Base-by-base conservation (phyloP, 805 yeast species). In the Phaffomyces antillensis region DNA sequence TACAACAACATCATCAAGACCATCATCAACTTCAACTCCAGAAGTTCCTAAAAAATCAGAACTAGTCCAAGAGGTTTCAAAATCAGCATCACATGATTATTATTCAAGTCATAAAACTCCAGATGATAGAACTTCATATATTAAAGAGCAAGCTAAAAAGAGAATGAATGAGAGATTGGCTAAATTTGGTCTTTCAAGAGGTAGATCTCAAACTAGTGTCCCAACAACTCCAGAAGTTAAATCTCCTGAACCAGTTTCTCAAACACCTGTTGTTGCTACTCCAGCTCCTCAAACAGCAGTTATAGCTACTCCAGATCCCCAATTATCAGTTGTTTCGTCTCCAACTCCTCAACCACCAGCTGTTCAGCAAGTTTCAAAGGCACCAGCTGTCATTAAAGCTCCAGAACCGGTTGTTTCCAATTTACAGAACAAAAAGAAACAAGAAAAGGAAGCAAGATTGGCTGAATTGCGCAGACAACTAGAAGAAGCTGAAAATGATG, bases 101-200 rank as follows among this genome's bases (percentile, higher is more conserved):
- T 53, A 54, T 24, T 48, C 63, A 16, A 52, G 54, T 23, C 69
- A 63, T 58, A 68, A 61, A 28, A 67, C 78, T 11, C 72, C 85
- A 1, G 84, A 78, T 47, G 90, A 85, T 39, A 71, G 95, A 48
- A 76, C 93, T 6, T 83, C 86, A n/a, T 75, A 77, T 55, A 79
- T 87, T 43, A 88, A 86, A 61, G 91, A 88, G 16, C 91, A 86
- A 57, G 87, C 87, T 3, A 77, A 77, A 54, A 80, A 81, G 56
- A 76, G 86, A 63, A 88, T 89, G 96, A 81, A 80, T 49, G 95
- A 86, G 55, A 73, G 88, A 55, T 71, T 88, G 56, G 95, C 95
- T 3, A 84, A 81, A 50, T 71, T 88, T 46, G 96, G 96, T 3
- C 73, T 86, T 47, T 65, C 72, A 20, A 68, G 79, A 58, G 64